Conservation (phyloP, 2,329 filamentous ascomycete genomes). For the Neonectria coccinea region DNA sequence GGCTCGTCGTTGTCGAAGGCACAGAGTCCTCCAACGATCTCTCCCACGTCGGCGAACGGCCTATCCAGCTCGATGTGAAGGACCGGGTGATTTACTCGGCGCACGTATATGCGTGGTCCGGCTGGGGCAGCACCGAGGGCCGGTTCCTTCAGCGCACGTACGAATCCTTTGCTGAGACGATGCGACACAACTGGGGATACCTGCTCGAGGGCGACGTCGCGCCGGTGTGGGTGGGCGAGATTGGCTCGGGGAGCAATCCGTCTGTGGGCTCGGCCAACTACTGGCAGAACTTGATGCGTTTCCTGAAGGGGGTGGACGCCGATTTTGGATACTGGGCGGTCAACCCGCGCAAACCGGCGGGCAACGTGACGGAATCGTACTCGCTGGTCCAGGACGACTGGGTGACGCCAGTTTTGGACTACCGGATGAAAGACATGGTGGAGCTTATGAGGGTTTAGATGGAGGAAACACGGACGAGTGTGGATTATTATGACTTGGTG, state of each 20-base stretch:
- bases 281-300: slow-evolving; percentile 72
- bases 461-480: not conserved
- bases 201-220: slow-evolving; percentile 59
- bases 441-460: slow-evolving; percentile 58
- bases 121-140: slow-evolving; percentile 72
- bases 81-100: slow-evolving; percentile 73
- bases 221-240: slow-evolving; percentile 77
- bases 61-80: slow-evolving; percentile 66
- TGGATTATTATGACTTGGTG: slow-evolving; percentile 2
- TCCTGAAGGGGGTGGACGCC: slow-evolving; percentile 67
- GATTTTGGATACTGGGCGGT: slow-evolving; percentile 79
- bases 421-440: slow-evolving; percentile 71
- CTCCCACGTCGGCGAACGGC: slow-evolving; percentile 64
- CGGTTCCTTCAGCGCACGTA: slow-evolving; percentile 72
- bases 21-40: slow-evolving; percentile 76
- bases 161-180: slow-evolving; percentile 70
- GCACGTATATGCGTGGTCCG: slow-evolving; percentile 77
- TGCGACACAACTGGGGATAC: slow-evolving; percentile 75
- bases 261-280: slow-evolving; percentile 71
- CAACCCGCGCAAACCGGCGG: slow-evolving; percentile 72
- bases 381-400: slow-evolving; percentile 73
- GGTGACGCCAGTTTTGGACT: slow-evolving; percentile 71
- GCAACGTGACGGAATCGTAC: slow-evolving; percentile 70
- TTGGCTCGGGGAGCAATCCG: slow-evolving; percentile 68
- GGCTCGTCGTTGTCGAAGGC: slow-evolving; percentile 76